Evolutionary conservation across 2,329 filamentous ascomycete genomes (phyloP).

Genomic region (Domatiomyces globalis): DNA sequence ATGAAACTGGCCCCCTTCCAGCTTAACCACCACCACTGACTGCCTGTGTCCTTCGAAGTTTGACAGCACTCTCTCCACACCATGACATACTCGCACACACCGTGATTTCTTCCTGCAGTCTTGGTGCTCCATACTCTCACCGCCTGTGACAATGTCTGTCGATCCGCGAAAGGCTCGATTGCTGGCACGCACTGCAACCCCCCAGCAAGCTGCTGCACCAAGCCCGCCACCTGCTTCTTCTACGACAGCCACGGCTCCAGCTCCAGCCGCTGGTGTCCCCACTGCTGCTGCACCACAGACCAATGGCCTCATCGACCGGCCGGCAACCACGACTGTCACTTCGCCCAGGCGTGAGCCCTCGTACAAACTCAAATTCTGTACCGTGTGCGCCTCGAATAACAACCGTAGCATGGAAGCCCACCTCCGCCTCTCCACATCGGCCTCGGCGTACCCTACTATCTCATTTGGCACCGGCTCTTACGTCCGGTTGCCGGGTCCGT

Average conservation of each 20-base stretch:
- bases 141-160: slow-evolving; percentile 26
- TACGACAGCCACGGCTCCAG: slow-evolving; percentile 8
- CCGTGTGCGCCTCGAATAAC: slow-evolving; percentile 97
- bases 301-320: too few relatives aligned
- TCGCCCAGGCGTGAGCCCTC: slow-evolving; percentile 35
- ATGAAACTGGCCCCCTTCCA: background rate
- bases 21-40: background rate
- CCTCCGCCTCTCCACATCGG: slow-evolving; percentile 68
- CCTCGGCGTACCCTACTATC: slow-evolving; percentile 84
- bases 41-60: background rate
- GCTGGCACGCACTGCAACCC: slow-evolving; percentile 30
- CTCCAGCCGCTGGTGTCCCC: slow-evolving; percentile 6
- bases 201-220: slow-evolving; percentile 12
- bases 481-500: slow-evolving; percentile 81
- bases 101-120: slow-evolving; percentile 4
- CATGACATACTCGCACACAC: slow-evolving; percentile 2
- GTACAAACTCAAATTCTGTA: slow-evolving; percentile 92
- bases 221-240: background rate
- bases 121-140: background rate
- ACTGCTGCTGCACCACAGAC: slow-evolving; percentile 2
- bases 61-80: background rate
- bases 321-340: too few relatives aligned
- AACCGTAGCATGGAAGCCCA: slow-evolving; percentile 99
- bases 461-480: slow-evolving; percentile 94
- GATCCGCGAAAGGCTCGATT: slow-evolving; percentile 39